A percentile compares a stretch with the other conserved stretches of the same genome.
Evolutionary conservation across 192 early-diverging fungal species (phyloP).

Genomic region (Coemansia sp.): DNA sequence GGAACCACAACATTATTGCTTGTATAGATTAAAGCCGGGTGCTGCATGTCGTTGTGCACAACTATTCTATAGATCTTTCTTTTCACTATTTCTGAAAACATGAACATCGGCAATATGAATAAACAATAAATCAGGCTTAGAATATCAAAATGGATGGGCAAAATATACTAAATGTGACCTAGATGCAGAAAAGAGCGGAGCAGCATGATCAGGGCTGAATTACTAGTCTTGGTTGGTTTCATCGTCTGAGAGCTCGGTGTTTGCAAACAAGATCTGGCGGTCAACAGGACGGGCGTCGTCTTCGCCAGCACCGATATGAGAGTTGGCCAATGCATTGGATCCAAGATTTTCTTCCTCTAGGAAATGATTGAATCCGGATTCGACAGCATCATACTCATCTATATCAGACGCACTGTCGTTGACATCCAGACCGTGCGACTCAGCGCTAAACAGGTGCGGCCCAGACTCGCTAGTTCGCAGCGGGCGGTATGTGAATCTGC

Average conservation of each 20-base stretch:
- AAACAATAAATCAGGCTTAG: slow-evolving; percentile 4
- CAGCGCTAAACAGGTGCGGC: slow-evolving; percentile 17
- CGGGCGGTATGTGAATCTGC: slow-evolving; percentile 35
- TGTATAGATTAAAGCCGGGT: neutral
- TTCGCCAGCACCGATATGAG: slow-evolving; percentile 13
- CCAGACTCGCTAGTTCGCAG: slow-evolving; percentile 30
- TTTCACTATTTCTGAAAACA: neutral
- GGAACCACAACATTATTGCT: neutral
- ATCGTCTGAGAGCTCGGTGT: slow-evolving; percentile 46
- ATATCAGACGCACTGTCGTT: neutral
- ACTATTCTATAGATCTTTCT: neutral
- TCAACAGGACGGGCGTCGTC: slow-evolving; percentile 35
- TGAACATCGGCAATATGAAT: neutral
- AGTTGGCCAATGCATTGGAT: neutral
- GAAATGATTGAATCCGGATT: slow-evolving; percentile 52
- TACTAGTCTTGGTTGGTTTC: slow-evolving; percentile 15
- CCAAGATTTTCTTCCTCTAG: slow-evolving; percentile 39
- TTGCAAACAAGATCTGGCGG: slow-evolving; percentile 47
- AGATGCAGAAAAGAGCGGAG: neutral
- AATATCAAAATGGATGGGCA: no score
- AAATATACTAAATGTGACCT: no score
- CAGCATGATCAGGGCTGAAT: no score
- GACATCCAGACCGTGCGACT: slow-evolving; percentile 7
- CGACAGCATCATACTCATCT: slow-evolving; percentile 51
- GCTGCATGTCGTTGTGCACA: neutral